These are phyloP conservation scores for Cryptococcus jaspeensis DNA, from an alignment of 1,284 basidiomycete genomes.

Conservation along the genomic window DNA sequence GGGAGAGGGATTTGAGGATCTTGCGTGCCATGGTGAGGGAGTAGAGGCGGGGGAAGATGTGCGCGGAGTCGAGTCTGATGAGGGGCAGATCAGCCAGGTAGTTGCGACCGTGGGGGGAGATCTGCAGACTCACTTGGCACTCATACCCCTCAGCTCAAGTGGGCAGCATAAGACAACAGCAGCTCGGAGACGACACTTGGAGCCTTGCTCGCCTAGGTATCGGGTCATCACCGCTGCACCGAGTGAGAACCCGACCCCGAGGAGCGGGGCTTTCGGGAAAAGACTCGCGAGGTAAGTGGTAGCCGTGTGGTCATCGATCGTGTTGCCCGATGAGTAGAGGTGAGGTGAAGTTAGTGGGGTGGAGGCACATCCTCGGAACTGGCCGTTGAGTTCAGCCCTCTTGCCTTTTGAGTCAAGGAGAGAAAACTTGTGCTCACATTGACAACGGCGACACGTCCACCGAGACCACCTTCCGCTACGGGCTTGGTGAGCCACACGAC, in stretches of 20 bases:
- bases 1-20: conserved; percentile 22
- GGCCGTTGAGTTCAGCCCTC: neutral
- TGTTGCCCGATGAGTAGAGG: conserved; percentile 73
- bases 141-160: conserved; percentile 33
- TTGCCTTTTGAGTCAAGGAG: neutral
- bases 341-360: conserved; percentile 67
- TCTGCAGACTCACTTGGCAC: conserved; percentile 16
- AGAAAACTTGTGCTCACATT: conserved; percentile 52
- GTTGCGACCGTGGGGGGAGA: neutral
- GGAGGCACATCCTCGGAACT: conserved; percentile 51
- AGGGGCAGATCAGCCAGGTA: neutral
- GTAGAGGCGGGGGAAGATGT: conserved; percentile 59
- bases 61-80: conserved; percentile 19
- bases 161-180: conserved; percentile 72
- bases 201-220: conserved; percentile 82
- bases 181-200: conserved; percentile 64
- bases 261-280: conserved; percentile 74
- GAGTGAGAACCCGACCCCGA: conserved; percentile 86
- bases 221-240: conserved; percentile 86
- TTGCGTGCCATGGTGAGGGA: conserved; percentile 58
- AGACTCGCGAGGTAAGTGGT: conserved; percentile 67
- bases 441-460: conserved; percentile 78
- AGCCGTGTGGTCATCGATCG: conserved; percentile 78
- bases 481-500: conserved; percentile 64
- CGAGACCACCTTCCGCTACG: conserved; percentile 69